Evolutionary conservation across 805 yeast species (phyloP).

Genomic region (Naumovozyma castellii): DNA sequence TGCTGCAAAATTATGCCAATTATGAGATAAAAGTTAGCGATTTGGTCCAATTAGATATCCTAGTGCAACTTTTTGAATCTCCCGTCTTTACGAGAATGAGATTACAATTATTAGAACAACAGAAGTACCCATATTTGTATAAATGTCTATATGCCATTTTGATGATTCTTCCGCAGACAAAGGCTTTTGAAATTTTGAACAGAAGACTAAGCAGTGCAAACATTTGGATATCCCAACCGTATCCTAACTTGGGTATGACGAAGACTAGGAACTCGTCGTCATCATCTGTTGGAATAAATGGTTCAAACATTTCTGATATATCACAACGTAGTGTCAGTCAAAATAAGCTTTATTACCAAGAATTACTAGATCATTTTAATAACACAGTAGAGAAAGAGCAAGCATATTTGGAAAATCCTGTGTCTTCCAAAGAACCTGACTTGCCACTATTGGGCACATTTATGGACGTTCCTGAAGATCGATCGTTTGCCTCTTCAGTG

Average conservation of each 20-base stretch:
- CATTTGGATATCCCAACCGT: constrained; percentile 20
- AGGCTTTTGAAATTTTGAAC: constrained; percentile 75
- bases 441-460: constrained; percentile 6
- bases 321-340: constrained; percentile 23
- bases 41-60: constrained; percentile 76
- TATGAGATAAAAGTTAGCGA: constrained; percentile 65
- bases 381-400: constrained; percentile 6
- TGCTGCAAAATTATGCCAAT: constrained; percentile 70
- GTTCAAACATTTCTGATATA: constrained; percentile 10
- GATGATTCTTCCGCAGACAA: constrained; percentile 90
- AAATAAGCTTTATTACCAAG: constrained; percentile 20
- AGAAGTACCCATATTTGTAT: constrained; percentile 66
- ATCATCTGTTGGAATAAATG: constrained; percentile 6
- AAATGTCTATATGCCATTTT: constrained; percentile 84
- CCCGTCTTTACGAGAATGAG: constrained; percentile 85
- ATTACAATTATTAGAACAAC: constrained; percentile 82
- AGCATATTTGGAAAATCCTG: not conserved
- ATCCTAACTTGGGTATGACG: constrained; percentile 2
- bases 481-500: not conserved
- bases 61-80: constrained; percentile 84
- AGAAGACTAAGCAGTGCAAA: constrained; percentile 51
- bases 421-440: constrained; percentile 3
- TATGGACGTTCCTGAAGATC: constrained; percentile 6
- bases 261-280: constrained; percentile 2
- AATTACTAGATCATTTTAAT: constrained; percentile 25